A percentile compares a stretch with the other conserved stretches of the same genome.
phyloP scores from a whole-genome alignment of 1,139 yeast species.

The Kurtzmaniella quercitrusa region DNA sequence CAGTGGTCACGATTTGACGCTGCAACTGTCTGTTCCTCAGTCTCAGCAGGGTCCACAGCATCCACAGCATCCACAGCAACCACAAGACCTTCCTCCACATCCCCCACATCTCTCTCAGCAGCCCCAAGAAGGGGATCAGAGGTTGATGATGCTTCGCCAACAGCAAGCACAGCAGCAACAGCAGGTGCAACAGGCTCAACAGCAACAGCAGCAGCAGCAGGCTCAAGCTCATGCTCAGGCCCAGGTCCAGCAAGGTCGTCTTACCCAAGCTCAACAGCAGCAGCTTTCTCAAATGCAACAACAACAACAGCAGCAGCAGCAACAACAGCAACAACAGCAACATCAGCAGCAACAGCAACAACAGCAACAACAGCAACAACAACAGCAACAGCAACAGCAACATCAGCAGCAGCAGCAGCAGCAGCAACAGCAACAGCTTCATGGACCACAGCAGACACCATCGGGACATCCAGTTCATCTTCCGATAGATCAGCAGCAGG shows the following conservation, averaged over 20 bases:
- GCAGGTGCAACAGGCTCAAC: conserved; percentile 10
- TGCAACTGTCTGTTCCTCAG: conserved; percentile 8
- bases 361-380: conserved; percentile 9
- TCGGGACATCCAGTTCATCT: conserved; percentile 3
- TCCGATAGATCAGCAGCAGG: conserved; percentile 1
- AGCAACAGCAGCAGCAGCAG: conserved; percentile 20
- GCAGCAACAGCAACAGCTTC: conserved; percentile 3
- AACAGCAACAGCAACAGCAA: conserved; percentile 20
- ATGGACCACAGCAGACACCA: neutral
- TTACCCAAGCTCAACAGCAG: conserved; percentile 12
- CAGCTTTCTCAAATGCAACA: conserved; percentile 16
- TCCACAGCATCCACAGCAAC: conserved; percentile 9
- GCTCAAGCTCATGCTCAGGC: conserved; percentile 24
- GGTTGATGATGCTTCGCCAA: conserved; percentile 5
- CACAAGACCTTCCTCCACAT: conserved; percentile 8
- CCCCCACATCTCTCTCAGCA: conserved; percentile 6
- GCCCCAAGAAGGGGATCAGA: neutral
- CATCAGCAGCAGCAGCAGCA: conserved; percentile 11
- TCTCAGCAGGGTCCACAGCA: conserved; percentile 9
- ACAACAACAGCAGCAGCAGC: conserved; percentile 18
- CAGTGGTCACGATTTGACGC: conserved; percentile 22
- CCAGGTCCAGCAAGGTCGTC: conserved; percentile 12
- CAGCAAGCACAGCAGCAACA: conserved; percentile 10
- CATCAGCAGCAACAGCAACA: conserved; percentile 8
- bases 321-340: conserved; percentile 14